Conservation (phyloP, 2,329 filamentous ascomycete genomes). For the Polytolypa hystricis region DNA sequence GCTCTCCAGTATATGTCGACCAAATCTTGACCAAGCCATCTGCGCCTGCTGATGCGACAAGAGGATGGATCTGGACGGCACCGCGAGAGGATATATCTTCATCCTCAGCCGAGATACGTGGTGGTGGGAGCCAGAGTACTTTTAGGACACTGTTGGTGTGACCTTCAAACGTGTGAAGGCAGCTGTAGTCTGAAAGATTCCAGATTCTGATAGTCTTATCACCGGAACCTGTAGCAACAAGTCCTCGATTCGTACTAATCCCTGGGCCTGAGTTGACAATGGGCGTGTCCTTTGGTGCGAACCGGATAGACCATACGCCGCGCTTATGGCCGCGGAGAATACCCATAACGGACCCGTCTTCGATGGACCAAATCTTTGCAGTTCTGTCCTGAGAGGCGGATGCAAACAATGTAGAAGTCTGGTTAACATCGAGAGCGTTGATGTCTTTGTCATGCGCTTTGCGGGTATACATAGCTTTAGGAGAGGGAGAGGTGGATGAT, state of each 20-base stretch:
- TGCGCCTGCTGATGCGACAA: slow-evolving; percentile 72
- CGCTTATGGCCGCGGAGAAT: slow-evolving; percentile 86
- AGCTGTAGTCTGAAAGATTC: slow-evolving; percentile 86
- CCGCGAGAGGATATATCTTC: slow-evolving; percentile 20
- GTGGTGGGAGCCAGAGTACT: slow-evolving; percentile 68
- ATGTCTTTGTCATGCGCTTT: slow-evolving; percentile 99
- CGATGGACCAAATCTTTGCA: slow-evolving; percentile 90
- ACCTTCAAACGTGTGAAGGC: slow-evolving; percentile 86
- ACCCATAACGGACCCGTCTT: slow-evolving; percentile 81
- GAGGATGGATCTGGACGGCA: slow-evolving; percentile 24
- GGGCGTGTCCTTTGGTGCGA: slow-evolving; percentile 69
- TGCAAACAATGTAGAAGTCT: slow-evolving; percentile 68
- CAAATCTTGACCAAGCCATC: slow-evolving; percentile 96
- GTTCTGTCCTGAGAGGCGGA: slow-evolving; percentile 94
- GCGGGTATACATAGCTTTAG: slow-evolving; percentile 64
- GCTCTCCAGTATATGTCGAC: slow-evolving; percentile 76
- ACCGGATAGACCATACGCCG: slow-evolving; percentile 91
- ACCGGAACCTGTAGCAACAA: slow-evolving; percentile 81
- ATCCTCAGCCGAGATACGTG: slow-evolving; percentile 25
- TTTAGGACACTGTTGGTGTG: slow-evolving; percentile 94
- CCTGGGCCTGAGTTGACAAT: slow-evolving; percentile 61
- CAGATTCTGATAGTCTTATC: slow-evolving; percentile 95
- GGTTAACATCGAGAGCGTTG: slow-evolving; percentile 79
- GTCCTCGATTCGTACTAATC: slow-evolving; percentile 61
- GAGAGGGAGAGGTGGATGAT: slow-evolving; percentile 19